A percentile compares a stretch with the other conserved stretches of the same genome.
Evolutionary conservation across 78 protist genomes (phyloP).

Genomic region (Dictyostelium brefeldianum): DNA sequence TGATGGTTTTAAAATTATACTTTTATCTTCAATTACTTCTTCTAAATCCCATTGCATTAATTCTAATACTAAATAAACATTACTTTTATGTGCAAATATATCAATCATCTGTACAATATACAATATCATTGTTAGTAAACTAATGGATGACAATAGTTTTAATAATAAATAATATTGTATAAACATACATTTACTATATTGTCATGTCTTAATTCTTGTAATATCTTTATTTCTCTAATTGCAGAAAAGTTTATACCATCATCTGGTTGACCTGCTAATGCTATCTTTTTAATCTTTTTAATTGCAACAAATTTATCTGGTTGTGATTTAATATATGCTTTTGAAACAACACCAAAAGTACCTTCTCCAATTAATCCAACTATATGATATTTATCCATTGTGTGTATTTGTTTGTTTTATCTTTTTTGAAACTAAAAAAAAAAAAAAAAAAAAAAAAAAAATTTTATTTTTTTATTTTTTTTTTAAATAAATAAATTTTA

Average conservation of each 20-base stretch:
- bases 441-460: no score
- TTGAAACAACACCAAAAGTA: constrained; percentile 87
- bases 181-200: constrained; percentile 81
- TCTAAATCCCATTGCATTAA: constrained; percentile 83
- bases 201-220: constrained; percentile 84
- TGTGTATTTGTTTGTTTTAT: background rate
- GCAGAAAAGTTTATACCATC: constrained; percentile 87
- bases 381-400: constrained; percentile 74
- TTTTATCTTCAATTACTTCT: constrained; percentile 71
- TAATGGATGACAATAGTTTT: no score
- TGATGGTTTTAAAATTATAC: constrained; percentile 62
- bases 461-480: no score
- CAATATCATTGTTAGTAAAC: background rate
- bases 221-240: constrained; percentile 88
- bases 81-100: constrained; percentile 80
- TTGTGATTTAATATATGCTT: constrained; percentile 48
- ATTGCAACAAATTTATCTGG: constrained; percentile 81
- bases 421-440: background rate
- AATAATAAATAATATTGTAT: no score
- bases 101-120: constrained; percentile 41
- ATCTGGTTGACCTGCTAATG: background rate
- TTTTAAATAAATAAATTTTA: no score
- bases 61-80: constrained; percentile 88
- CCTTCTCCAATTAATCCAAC: constrained; percentile 87
- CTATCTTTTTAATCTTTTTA: constrained; percentile 82